Conservation (phyloP, 2,329 filamentous ascomycete genomes). For the Macrophomina phaseolina region DNA sequence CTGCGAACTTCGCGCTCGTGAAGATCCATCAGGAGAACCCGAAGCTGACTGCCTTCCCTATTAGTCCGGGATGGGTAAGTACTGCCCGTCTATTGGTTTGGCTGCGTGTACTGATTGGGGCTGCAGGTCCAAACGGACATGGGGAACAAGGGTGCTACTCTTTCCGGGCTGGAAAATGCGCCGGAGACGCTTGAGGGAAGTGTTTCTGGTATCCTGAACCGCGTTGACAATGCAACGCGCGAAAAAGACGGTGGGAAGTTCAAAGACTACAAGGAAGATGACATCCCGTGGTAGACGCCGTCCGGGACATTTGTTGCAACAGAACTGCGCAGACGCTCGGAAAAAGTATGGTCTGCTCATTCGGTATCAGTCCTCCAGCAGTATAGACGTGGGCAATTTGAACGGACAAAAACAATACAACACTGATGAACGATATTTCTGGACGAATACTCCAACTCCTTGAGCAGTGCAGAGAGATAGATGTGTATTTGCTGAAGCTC, state of each 20-base stretch:
- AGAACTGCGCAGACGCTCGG: no score
- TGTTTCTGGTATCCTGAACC: slow-evolving; percentile 29
- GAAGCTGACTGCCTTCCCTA: slow-evolving; percentile 20
- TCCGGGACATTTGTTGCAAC: background rate
- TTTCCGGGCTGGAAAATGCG: slow-evolving; percentile 24
- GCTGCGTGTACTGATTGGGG: background rate
- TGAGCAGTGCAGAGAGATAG: no score
- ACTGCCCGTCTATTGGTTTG: background rate
- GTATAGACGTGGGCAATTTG: no score
- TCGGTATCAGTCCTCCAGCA: no score
- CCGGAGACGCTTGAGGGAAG: slow-evolving; percentile 30
- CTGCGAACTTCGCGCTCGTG: slow-evolving; percentile 25
- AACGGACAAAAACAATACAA: no score
- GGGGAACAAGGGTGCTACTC: slow-evolving; percentile 31
- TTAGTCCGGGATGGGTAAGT: slow-evolving; percentile 32
- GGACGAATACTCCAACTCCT: no score
- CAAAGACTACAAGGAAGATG: slow-evolving; percentile 15
- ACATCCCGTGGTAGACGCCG: slow-evolving; percentile 4
- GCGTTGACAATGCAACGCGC: slow-evolving; percentile 8
- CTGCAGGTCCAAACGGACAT: slow-evolving; percentile 33
- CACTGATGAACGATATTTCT: no score
- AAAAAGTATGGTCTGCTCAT: no score
- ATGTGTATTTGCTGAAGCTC: no score
- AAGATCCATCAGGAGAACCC: slow-evolving; percentile 28
- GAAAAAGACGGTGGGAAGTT: slow-evolving; percentile 13